Evolutionary conservation across 139 green algal genomes (phyloP).

Genomic region (Tetradesmus obliquus): DNA sequence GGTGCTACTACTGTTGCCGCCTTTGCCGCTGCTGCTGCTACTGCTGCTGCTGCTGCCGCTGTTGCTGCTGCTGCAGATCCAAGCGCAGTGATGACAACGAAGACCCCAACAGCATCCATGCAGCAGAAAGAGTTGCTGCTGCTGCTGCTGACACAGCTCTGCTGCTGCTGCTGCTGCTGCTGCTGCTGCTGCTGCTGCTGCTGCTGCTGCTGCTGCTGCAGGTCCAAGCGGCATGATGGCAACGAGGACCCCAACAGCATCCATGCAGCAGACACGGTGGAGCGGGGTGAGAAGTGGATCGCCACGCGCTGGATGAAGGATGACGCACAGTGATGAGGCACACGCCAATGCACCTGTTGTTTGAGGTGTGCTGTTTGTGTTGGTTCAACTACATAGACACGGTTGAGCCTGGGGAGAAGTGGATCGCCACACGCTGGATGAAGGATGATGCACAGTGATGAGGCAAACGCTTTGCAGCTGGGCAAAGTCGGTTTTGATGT

Average conservation of each 20-base stretch:
- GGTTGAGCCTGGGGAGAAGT: conserved; percentile 69
- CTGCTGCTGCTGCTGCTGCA: conserved; percentile 26
- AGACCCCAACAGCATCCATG: conserved; percentile 69
- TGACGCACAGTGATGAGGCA: not conserved
- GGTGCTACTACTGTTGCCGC: not conserved
- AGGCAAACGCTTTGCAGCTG: too few relatives aligned
- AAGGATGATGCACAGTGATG: too few relatives aligned
- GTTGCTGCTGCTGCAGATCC: not conserved
- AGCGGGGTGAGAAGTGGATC: conserved; percentile 78
- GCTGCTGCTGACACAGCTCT: too few relatives aligned
- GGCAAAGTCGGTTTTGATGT: too few relatives aligned
- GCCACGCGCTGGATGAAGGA: conserved; percentile 69
- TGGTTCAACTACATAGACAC: too few relatives aligned
- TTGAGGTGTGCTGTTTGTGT: too few relatives aligned
- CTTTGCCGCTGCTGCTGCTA: not conserved
- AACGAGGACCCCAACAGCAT: conserved; percentile 68
- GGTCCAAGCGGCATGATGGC: conserved; percentile 67
- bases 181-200: conserved; percentile 7
- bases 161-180: too few relatives aligned
- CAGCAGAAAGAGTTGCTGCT: conserved; percentile 67
- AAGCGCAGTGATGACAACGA: conserved; percentile 63
- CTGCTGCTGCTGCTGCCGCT: not conserved
- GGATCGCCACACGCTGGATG: conserved; percentile 76
- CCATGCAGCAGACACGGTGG: conserved; percentile 69
- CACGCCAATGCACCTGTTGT: too few relatives aligned